These are phyloP conservation scores for Vinca major DNA, from an alignment of 305 asterid species.

Conservation along the genomic window DNA sequence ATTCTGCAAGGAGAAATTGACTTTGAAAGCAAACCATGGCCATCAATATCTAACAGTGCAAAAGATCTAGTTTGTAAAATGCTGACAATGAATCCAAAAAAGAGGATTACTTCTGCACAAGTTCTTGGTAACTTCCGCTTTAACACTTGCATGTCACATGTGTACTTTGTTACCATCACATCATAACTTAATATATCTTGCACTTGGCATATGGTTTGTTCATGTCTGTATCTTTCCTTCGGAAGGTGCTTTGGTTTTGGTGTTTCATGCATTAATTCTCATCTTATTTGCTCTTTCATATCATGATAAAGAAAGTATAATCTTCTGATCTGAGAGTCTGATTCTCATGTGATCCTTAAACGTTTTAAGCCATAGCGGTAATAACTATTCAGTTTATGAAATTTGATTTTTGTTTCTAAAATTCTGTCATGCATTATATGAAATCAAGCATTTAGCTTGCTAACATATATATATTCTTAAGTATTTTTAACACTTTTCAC, in stretches of 20 bases:
- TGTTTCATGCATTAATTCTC: not conserved
- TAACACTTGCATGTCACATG: conserved; percentile 2
- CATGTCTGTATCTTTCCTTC: not conserved
- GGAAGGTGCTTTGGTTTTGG: not conserved
- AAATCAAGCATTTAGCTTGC: not conserved
- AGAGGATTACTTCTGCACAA: conserved; percentile 59
- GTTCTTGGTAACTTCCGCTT: conserved; percentile 57
- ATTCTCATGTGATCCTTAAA: not conserved
- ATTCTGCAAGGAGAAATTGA: conserved; percentile 64
- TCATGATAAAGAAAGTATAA: no score
- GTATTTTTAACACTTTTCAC: conserved; percentile 4
- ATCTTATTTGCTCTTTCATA: not conserved
- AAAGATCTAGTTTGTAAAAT: conserved; percentile 75
- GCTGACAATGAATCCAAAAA: conserved; percentile 64
- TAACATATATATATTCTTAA: conserved; percentile 8
- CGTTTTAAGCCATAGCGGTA: not conserved
- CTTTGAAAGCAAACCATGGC: conserved; percentile 80
- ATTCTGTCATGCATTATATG: not conserved
- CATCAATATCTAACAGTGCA: conserved; percentile 66
- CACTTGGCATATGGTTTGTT: not conserved
- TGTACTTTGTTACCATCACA: not conserved
- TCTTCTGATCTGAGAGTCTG: not conserved
- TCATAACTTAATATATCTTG: not conserved
- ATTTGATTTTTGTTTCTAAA: not conserved
- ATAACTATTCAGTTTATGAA: not conserved